phyloP scores from a whole-genome alignment of 306 rosid genomes.

The Castanospermum australe region DNA sequence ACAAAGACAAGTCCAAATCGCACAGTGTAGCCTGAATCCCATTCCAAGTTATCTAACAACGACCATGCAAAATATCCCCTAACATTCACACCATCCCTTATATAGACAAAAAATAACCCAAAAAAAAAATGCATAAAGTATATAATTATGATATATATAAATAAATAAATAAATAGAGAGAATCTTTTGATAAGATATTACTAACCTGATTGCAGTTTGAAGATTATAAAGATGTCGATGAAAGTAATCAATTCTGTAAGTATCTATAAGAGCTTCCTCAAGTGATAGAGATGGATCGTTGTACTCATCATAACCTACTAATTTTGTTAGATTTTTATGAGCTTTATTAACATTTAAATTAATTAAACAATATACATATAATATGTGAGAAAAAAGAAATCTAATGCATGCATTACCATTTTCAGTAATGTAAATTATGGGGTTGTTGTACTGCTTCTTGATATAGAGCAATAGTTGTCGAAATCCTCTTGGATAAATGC shows the following conservation, averaged over 20 bases:
- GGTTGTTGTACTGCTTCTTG: slow-evolving; percentile 39
- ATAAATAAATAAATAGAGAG: background rate
- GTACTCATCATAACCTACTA: slow-evolving; percentile 38
- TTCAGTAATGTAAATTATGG: slow-evolving; percentile 44
- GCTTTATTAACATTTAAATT: background rate
- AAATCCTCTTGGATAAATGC: slow-evolving; percentile 44
- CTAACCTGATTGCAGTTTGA: slow-evolving; percentile 46
- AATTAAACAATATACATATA: background rate
- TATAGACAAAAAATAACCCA: background rate
- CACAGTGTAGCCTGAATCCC: slow-evolving; percentile 48
- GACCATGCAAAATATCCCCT: slow-evolving; percentile 69
- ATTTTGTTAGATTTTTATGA: background rate
- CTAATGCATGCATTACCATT: slow-evolving; percentile 28
- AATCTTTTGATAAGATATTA: background rate
- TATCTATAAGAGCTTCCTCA: slow-evolving; percentile 38
- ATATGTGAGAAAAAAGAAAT: background rate
- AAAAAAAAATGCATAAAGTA: background rate
- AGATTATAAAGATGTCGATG: slow-evolving; percentile 39
- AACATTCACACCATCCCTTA: slow-evolving; percentile 40
- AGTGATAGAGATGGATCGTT: slow-evolving; percentile 38
- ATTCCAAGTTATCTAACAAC: slow-evolving; percentile 50
- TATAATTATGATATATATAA: background rate
- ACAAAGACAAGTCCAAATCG: slow-evolving; percentile 48
- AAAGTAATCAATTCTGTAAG: slow-evolving; percentile 36
- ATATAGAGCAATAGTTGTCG: slow-evolving; percentile 31